Percentiles rank a stretch among this genome's conserved stretches.
phyloP scores from a whole-genome alignment of 805 yeast species.

The Suhomyces prunicola region DNA sequence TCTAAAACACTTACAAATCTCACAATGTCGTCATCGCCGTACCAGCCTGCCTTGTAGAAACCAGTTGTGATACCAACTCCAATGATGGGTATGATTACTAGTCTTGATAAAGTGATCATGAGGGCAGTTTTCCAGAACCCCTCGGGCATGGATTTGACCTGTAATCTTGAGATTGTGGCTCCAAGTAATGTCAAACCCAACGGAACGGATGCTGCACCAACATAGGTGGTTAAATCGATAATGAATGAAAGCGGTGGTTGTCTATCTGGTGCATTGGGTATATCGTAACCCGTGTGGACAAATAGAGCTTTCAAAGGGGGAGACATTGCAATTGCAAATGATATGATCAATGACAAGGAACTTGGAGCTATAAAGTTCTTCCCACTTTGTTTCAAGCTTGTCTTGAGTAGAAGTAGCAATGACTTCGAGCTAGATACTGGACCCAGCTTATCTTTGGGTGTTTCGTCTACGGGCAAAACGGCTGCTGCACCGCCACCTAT shows the following conservation, averaged over 20 bases:
- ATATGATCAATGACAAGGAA: conserved; percentile 62
- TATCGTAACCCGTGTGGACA: conserved; percentile 43
- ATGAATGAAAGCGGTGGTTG: conserved; percentile 80
- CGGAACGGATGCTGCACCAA: conserved; percentile 88
- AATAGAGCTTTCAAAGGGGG: conserved; percentile 67
- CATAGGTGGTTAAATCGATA: conserved; percentile 75
- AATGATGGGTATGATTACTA: conserved; percentile 73
- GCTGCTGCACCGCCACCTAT: conserved; percentile 10
- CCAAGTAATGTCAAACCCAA: conserved; percentile 80
- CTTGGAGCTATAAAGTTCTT: conserved; percentile 67
- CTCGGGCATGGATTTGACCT: conserved; percentile 54
- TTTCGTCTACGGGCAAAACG: conserved; percentile 4
- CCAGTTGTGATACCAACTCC: conserved; percentile 64
- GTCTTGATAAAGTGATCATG: conserved; percentile 52
- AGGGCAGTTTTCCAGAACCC: conserved; percentile 72
- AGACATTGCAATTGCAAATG: conserved; percentile 72
- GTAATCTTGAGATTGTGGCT: conserved; percentile 78
- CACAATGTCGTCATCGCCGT: conserved; percentile 56
- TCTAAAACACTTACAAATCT: conserved; percentile 71
- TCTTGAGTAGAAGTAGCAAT: not conserved
- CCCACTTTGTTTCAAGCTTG: conserved; percentile 4
- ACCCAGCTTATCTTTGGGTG: not conserved
- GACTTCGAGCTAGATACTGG: not conserved
- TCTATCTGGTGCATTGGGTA: conserved; percentile 79
- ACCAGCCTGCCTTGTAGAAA: conserved; percentile 60